phyloP scores from a whole-genome alignment of 176 grass and related monocot genomes.

The Aegilops bicornis region DNA sequence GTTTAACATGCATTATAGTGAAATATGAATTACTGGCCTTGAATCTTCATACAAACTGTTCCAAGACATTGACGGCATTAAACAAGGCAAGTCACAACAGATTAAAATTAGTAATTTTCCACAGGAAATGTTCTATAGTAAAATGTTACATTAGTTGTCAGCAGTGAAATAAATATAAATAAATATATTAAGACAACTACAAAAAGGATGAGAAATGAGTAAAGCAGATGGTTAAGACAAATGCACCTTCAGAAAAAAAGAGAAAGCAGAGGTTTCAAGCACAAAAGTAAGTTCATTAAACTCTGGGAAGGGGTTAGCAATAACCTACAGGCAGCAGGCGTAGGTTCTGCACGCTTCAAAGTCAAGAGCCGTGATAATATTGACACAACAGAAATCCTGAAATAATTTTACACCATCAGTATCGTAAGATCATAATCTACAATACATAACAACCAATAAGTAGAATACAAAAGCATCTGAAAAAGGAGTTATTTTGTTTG shows the following conservation, averaged over 20 bases:
- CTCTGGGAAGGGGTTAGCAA: not conserved
- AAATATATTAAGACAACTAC: not conserved
- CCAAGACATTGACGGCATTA: not conserved
- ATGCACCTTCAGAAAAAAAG: not conserved
- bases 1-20: not conserved
- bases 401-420: slow-evolving; percentile 18
- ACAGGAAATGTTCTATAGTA: not conserved
- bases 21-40: not conserved
- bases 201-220: not conserved
- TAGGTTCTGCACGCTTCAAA: slow-evolving; percentile 17
- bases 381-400: slow-evolving; percentile 33
- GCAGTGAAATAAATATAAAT: not conserved
- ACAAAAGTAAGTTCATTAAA: slow-evolving; percentile 13
- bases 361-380: not conserved
- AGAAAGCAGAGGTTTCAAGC: not conserved
- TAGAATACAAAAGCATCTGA: not conserved
- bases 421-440: not conserved
- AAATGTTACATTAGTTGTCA: slow-evolving; percentile 10
- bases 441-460: not conserved
- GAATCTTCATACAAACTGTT: not conserved
- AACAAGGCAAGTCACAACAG: not conserved
- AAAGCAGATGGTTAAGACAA: slow-evolving; percentile 3
- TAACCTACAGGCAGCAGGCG: slow-evolving; percentile 38
- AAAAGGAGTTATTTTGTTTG: not conserved
- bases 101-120: not conserved